phyloP scores from a whole-genome alignment of 176 grass and related monocot genomes.

The Stipa capillata region DNA sequence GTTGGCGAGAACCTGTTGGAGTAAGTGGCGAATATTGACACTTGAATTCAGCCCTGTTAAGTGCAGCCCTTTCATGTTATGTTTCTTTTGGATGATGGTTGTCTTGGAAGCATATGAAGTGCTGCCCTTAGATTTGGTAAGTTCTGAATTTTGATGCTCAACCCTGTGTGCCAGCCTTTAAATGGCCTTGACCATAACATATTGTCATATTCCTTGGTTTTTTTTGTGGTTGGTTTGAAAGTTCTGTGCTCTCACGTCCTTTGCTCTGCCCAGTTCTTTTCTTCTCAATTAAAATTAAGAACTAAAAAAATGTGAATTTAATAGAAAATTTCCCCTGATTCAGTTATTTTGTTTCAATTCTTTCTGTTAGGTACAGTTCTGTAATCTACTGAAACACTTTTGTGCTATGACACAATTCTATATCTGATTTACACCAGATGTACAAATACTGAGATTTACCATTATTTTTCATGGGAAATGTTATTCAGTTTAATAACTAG shows the following conservation, averaged over 20 bases:
- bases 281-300: background rate
- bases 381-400: too few relatives aligned
- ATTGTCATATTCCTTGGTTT: background rate
- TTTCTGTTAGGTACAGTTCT: background rate
- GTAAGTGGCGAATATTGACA: slow-evolving; percentile 52
- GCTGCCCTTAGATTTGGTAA: slow-evolving; percentile 60
- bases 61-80: slow-evolving; percentile 58
- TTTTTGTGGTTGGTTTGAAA: background rate
- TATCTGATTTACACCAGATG: background rate
- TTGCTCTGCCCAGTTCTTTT: background rate
- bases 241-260: background rate
- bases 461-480: background rate
- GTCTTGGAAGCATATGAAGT: slow-evolving; percentile 49
- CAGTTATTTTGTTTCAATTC: background rate
- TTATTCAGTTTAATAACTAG: too few relatives aligned
- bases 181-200: background rate
- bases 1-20: slow-evolving; percentile 36
- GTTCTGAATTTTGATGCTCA: slow-evolving; percentile 22
- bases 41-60: slow-evolving; percentile 47
- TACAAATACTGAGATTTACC: background rate
- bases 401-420: background rate
- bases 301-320: background rate
- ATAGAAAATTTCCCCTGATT: background rate
- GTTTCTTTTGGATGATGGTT: slow-evolving; percentile 65
- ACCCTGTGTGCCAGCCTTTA: background rate